phyloP scores from a whole-genome alignment of 495 filamentous ascomycete species.

The Neurospora cerealis region DNA sequence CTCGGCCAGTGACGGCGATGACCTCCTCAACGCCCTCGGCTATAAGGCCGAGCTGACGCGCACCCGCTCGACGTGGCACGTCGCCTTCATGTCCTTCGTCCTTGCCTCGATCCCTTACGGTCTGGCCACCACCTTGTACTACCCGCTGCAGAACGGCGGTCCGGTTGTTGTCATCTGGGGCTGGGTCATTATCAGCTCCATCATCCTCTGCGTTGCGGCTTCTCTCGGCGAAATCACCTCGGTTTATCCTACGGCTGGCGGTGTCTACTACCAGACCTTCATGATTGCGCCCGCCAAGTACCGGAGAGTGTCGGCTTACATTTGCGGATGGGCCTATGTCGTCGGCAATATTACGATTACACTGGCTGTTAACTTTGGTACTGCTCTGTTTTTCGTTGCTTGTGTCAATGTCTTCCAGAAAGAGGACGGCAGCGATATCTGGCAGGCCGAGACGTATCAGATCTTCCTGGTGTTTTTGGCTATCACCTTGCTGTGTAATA shows the following conservation, averaged over 20 bases:
- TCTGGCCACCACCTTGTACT: constrained; percentile 59
- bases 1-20: constrained; percentile 26
- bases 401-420: constrained; percentile 45
- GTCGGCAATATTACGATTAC: constrained; percentile 65
- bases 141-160: constrained; percentile 55
- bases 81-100: constrained; percentile 50
- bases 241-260: constrained; percentile 47
- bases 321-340: constrained; percentile 57
- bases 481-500: constrained; percentile 43
- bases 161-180: constrained; percentile 59
- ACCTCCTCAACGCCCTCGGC: constrained; percentile 39
- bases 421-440: constrained; percentile 24
- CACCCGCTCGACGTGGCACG: constrained; percentile 44
- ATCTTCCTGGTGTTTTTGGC: constrained; percentile 51
- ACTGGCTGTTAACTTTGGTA: constrained; percentile 58
- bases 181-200: constrained; percentile 39
- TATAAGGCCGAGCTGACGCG: constrained; percentile 43
- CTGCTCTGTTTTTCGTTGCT: constrained; percentile 41
- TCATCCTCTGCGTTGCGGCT: constrained; percentile 41
- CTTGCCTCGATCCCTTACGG: constrained; percentile 52
- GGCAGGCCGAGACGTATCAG: constrained; percentile 43
- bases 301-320: constrained; percentile 46
- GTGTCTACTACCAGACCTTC: constrained; percentile 47
- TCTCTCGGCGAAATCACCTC: constrained; percentile 47
- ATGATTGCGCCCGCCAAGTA: constrained; percentile 36